These are phyloP conservation scores for Pythium scleroteichum DNA, from an alignment of 352 stramenopile species.

Conservation along the genomic window DNA sequence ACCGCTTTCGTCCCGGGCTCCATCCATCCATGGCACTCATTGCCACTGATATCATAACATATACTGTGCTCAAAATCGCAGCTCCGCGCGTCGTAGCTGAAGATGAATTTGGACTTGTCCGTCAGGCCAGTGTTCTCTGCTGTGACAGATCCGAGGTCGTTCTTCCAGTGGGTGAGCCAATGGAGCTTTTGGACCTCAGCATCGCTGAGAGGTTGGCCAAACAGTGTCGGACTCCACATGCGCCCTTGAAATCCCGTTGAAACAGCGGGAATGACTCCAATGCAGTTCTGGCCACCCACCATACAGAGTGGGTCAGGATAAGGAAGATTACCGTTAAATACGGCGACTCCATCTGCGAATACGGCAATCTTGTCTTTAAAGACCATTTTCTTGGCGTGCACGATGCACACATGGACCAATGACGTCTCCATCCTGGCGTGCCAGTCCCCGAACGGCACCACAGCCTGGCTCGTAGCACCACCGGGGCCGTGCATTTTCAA, in stretches of 20 bases:
- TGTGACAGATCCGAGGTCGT: conserved; percentile 50
- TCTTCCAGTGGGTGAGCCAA: conserved; percentile 81
- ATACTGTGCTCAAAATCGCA: conserved; percentile 53
- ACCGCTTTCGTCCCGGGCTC: conserved; percentile 64
- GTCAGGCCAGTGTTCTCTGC: conserved; percentile 61
- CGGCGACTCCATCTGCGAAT: conserved; percentile 57
- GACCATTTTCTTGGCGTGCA: conserved; percentile 88
- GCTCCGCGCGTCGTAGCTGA: conserved; percentile 77
- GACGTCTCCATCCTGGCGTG: conserved; percentile 48
- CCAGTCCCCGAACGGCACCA: conserved; percentile 56
- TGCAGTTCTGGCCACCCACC: conserved; percentile 68
- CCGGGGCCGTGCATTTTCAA: conserved; percentile 52
- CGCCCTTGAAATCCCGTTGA: conserved; percentile 55
- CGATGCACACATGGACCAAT: conserved; percentile 78
- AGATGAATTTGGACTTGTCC: conserved; percentile 82
- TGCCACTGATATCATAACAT: conserved; percentile 77
- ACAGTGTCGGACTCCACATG: conserved; percentile 78
- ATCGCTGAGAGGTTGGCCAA: conserved; percentile 62
- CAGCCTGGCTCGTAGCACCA: conserved; percentile 44
- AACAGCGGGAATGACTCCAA: conserved; percentile 58
- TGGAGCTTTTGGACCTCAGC: conserved; percentile 69
- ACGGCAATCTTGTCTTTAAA: conserved; percentile 87
- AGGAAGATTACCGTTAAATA: conserved; percentile 63
- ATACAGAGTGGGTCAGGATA: conserved; percentile 77
- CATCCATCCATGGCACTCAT: conserved; percentile 70